Evolutionary conservation across 2,329 filamentous ascomycete genomes (phyloP).

Genomic region (Fusarium piperis): DNA sequence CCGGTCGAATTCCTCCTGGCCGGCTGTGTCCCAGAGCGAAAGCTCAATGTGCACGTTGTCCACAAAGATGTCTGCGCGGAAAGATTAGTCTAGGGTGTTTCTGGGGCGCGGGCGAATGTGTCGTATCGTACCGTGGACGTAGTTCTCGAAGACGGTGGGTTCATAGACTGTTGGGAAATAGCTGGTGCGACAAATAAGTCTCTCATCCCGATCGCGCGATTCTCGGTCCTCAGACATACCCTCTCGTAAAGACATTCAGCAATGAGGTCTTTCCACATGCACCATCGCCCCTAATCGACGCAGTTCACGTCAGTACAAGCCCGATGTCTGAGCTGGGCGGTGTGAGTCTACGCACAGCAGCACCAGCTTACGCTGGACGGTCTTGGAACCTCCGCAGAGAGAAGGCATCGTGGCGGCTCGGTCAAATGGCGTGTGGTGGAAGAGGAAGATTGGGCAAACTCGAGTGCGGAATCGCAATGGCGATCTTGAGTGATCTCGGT

Average conservation of each 20-base stretch:
- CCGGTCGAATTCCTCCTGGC: constrained; percentile 98
- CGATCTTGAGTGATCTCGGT: constrained; percentile 25
- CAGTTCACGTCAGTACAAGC: constrained; percentile 22
- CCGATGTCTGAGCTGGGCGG: not conserved
- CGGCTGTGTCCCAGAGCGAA: constrained; percentile 97
- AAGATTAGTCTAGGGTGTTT: constrained; percentile 7
- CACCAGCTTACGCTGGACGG: constrained; percentile 95
- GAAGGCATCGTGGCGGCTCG: constrained; percentile 40
- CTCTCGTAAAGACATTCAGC: constrained; percentile 98
- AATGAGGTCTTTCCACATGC: constrained; percentile 97
- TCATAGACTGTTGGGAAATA: constrained; percentile 99
- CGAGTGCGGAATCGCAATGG: not conserved
- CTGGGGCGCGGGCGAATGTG: not conserved
- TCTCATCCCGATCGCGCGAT: not conserved
- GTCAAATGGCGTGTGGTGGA: constrained; percentile 9
- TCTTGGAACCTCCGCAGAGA: constrained; percentile 78
- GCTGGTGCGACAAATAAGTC: constrained; percentile 54
- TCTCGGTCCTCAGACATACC: constrained; percentile 64
- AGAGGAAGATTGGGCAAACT: not conserved
- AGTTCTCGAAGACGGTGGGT: constrained; percentile 98
- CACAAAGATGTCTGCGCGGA: constrained; percentile 88
- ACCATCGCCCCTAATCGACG: constrained; percentile 79
- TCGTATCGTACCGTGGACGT: constrained; percentile 82
- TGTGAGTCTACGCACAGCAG: constrained; percentile 69
- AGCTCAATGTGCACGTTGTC: constrained; percentile 97